Conservation (phyloP, 2,329 filamentous ascomycete species). For the Aspergillus carbonarius region DNA sequence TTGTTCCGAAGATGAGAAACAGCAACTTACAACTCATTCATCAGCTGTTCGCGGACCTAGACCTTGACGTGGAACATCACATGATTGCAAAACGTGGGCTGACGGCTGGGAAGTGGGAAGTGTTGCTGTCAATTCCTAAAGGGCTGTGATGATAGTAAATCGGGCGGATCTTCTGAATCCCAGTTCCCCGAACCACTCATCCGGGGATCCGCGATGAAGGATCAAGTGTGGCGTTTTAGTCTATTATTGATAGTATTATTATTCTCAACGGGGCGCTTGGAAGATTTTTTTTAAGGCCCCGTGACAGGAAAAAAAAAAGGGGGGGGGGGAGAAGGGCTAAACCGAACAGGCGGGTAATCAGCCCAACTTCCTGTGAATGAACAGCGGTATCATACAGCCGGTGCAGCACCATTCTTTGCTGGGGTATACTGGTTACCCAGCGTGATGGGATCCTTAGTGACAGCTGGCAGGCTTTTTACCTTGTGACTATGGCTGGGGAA, state of each 20-base stretch:
- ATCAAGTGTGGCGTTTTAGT: constrained; percentile 17
- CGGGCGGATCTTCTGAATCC: constrained; percentile 17
- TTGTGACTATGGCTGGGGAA: constrained; percentile 19
- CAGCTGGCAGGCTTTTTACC: constrained; percentile 17
- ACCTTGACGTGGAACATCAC: constrained; percentile 25
- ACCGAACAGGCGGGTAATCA: constrained; percentile 7
- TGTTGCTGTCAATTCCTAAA: not conserved
- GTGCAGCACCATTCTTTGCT: not conserved
- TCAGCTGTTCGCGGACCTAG: constrained; percentile 9
- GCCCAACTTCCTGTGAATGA: not conserved
- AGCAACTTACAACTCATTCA: constrained; percentile 15
- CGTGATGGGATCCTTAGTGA: constrained; percentile 14
- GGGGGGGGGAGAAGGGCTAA: not conserved
- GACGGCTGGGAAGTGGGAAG: not conserved
- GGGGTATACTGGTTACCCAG: not conserved
- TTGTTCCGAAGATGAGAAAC: constrained; percentile 8
- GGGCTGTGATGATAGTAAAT: constrained; percentile 13
- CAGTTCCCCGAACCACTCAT: constrained; percentile 18
- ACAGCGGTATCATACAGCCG: not conserved
- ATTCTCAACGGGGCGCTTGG: not conserved
- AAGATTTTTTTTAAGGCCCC: constrained; percentile 9
- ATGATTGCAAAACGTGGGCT: constrained; percentile 31
- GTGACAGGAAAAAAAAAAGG: constrained; percentile 12
- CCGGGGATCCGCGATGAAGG: constrained; percentile 15
- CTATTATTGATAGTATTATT: constrained; percentile 1